These are phyloP conservation scores for Citeromyces hawaiiensis DNA, from an alignment of 1,139 yeast species.

Conservation along the genomic window DNA sequence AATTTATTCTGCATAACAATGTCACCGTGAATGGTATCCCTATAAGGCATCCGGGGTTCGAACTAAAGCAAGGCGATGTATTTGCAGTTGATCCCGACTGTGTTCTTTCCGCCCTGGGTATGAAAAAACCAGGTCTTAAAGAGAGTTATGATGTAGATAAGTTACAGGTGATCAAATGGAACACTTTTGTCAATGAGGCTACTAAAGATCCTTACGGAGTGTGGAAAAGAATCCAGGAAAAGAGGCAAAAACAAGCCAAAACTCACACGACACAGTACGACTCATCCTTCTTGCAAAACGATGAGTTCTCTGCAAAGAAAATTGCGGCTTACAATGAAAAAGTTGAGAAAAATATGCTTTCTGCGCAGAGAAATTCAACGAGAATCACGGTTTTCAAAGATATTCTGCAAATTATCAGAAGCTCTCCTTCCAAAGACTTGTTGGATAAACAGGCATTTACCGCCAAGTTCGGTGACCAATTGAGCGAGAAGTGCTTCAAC, in stretches of 20 bases:
- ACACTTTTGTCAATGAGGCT: constrained; percentile 49
- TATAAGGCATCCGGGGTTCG: constrained; percentile 71
- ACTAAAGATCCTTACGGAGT: constrained; percentile 41
- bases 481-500: constrained; percentile 12
- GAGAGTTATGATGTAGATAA: constrained; percentile 58
- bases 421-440: constrained; percentile 5
- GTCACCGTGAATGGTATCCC: constrained; percentile 76
- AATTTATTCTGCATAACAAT: constrained; percentile 69
- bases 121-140: constrained; percentile 62
- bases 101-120: constrained; percentile 77
- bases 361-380: constrained; percentile 26
- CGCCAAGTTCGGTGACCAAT: constrained; percentile 13
- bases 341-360: constrained; percentile 21
- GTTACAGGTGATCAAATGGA: constrained; percentile 64
- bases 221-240: constrained; percentile 38
- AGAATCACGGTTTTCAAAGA: constrained; percentile 31
- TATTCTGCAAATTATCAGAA: constrained; percentile 14
- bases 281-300: constrained; percentile 3
- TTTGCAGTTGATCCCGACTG: constrained; percentile 79
- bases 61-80: constrained; percentile 73
- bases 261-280: constrained; percentile 3
- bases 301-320: constrained; percentile 6
- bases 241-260: constrained; percentile 8
- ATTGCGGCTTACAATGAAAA: constrained; percentile 16
- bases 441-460: constrained; percentile 9